These are phyloP conservation scores for Discostella stelligeroides DNA, from an alignment of 108 stramenopile genomes.

Conservation along the genomic window DNA sequence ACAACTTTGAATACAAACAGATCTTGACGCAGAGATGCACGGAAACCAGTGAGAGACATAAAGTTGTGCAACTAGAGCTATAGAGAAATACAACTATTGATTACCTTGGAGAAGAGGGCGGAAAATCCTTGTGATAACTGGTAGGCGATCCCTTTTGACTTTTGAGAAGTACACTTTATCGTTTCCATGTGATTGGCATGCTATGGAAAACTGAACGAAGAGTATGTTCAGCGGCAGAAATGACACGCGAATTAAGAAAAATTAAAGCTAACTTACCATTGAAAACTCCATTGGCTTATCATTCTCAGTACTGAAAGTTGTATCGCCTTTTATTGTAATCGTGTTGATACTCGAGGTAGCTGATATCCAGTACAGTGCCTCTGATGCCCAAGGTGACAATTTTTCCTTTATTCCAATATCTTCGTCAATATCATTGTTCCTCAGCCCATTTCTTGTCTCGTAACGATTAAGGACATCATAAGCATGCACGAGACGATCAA, in stretches of 20 bases:
- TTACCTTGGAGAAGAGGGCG: slow-evolving; percentile 61
- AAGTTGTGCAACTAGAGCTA: not conserved
- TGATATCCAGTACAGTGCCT: slow-evolving; percentile 52
- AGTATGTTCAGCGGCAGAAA: not conserved
- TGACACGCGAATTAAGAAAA: not conserved
- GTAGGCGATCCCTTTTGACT: slow-evolving; percentile 60
- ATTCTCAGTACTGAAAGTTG: slow-evolving; percentile 12
- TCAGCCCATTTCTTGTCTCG: slow-evolving; percentile 42
- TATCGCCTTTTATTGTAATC: slow-evolving; percentile 10
- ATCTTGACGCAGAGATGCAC: slow-evolving; percentile 50
- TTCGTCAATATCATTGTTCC: slow-evolving; percentile 18
- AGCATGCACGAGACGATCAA: slow-evolving; percentile 48
- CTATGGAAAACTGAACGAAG: slow-evolving; percentile 34
- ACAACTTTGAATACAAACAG: slow-evolving; percentile 76
- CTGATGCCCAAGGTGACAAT: slow-evolving; percentile 44
- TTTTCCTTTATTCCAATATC: slow-evolving; percentile 3
- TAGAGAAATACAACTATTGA: not conserved
- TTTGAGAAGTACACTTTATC: slow-evolving; percentile 62
- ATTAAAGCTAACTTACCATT: not conserved
- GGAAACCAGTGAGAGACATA: not conserved
- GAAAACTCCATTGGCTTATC: slow-evolving; percentile 41
- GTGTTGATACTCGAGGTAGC: slow-evolving; percentile 34
- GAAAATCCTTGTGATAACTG: slow-evolving; percentile 69
- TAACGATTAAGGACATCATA: slow-evolving; percentile 70
- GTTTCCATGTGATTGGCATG: slow-evolving; percentile 24